These are phyloP conservation scores for Acanthochlamys bracteata DNA, from an alignment of 106 monocot genomes.

Conservation along the genomic window DNA sequence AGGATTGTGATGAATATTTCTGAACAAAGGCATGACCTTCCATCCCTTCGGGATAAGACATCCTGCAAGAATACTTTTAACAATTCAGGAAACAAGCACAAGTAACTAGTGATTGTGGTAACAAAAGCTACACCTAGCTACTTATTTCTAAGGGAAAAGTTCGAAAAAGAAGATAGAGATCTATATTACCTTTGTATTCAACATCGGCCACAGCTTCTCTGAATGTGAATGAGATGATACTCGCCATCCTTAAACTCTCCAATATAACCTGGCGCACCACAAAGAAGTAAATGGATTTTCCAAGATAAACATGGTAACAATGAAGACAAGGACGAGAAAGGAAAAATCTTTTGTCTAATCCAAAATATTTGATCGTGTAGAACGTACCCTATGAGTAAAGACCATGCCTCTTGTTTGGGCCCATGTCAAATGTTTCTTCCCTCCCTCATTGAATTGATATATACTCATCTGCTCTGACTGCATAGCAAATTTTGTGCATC, in stretches of 20 bases:
- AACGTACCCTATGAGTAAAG: slow-evolving; percentile 57
- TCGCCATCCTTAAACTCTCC: slow-evolving; percentile 92
- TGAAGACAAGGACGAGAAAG: not conserved
- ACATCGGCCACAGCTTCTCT: slow-evolving; percentile 86
- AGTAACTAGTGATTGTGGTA: not conserved
- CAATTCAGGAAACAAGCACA: too few species aligned
- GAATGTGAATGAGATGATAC: slow-evolving; percentile 86
- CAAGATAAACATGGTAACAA: not conserved
- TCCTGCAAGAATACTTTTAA: slow-evolving; percentile 22
- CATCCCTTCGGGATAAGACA: slow-evolving; percentile 92
- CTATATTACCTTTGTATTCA: slow-evolving; percentile 84
- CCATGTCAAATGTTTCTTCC: slow-evolving; percentile 59
- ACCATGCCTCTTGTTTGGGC: slow-evolving; percentile 66
- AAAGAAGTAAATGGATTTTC: not conserved
- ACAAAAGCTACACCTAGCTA: not conserved
- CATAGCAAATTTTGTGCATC: slow-evolving; percentile 5
- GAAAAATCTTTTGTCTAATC: not conserved
- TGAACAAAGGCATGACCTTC: slow-evolving; percentile 95
- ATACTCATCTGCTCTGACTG: slow-evolving; percentile 68
- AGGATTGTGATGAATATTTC: slow-evolving; percentile 84
- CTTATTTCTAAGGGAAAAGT: not conserved
- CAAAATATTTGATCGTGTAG: not conserved
- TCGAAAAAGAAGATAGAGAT: too few species aligned
- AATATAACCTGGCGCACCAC: slow-evolving; percentile 44
- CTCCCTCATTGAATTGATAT: slow-evolving; percentile 30